Conservation (phyloP, 2,329 filamentous ascomycete species). For the Colletotrichum paranaense region DNA sequence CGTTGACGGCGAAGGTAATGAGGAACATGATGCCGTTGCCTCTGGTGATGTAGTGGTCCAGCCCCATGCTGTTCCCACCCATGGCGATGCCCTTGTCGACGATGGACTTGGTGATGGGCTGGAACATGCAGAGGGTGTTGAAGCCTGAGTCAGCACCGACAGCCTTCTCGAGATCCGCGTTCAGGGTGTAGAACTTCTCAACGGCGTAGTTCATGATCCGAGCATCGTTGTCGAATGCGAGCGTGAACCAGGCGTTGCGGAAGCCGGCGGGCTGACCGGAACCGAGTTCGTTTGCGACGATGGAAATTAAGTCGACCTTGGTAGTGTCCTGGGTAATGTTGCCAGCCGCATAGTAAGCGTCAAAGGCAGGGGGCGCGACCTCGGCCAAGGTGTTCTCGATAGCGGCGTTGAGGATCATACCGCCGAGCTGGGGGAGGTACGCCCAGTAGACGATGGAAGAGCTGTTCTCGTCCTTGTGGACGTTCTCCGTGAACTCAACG, state of each 20-base stretch:
- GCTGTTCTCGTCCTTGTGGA: constrained; percentile 46
- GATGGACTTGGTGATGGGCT: constrained; percentile 47
- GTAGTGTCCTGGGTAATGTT: constrained; percentile 41
- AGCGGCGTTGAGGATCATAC: constrained; percentile 45
- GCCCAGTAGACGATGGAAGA: constrained; percentile 47
- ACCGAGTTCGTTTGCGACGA: constrained; percentile 44
- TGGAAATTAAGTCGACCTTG: constrained; percentile 42
- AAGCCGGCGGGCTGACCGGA: constrained; percentile 43
- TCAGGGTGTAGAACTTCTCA: constrained; percentile 44
- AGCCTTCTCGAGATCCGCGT: constrained; percentile 40
- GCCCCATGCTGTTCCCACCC: constrained; percentile 48
- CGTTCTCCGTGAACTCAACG: constrained; percentile 45
- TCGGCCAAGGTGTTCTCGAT: constrained; percentile 45
- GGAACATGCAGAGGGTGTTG: constrained; percentile 46
- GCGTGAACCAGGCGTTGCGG: constrained; percentile 50
- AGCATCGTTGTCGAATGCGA: constrained; percentile 49
- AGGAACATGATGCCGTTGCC: constrained; percentile 48
- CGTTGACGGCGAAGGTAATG: constrained; percentile 43
- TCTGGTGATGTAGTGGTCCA: constrained; percentile 43
- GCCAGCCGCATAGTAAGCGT: constrained; percentile 41
- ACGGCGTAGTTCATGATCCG: constrained; percentile 47
- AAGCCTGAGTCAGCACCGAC: constrained; percentile 40
- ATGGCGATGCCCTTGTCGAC: constrained; percentile 43
- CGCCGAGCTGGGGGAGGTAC: constrained; percentile 44
- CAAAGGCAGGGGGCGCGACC: constrained; percentile 44